Evolutionary conservation across 305 asterid species (phyloP), one percentile per base, ranked within the genome.

Genomic region (Fraxinus albicans): DNA sequence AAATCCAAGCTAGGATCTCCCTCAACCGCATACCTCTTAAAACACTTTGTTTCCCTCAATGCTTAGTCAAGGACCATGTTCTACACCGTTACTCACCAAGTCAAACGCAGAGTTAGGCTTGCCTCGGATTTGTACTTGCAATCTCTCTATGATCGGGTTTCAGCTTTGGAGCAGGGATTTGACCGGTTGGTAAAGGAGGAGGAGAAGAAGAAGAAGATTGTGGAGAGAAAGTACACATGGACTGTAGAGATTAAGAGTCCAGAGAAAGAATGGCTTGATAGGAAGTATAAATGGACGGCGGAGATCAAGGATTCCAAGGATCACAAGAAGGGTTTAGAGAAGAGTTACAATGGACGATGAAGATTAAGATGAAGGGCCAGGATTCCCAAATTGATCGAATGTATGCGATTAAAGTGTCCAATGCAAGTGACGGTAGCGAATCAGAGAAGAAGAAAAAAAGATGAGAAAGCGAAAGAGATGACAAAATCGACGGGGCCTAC

Each of bases 141-240:
- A 85, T 53, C 78, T 23, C 89, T 96, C 73, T 84, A 86, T 79
- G 97, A 94, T 70, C 97, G 98, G 9, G 92, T 96, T 21, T 86
- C 93, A 31, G 92, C 89, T 2, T 83, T 94, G 23, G 98, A 96
- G 92, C 79, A 85, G 42, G 91, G 92, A 34, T 31, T 92, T 31
- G 86, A 86, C 74, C 84, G 90, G 4, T 77, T 92, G 83, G 35
- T 79, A 23, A 83, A 73, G 82, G 88, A 84, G 86, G 91, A 90
- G 85, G 36, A 69, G 79, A 35, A 9, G 33, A 89, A 86, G 79
- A 85, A 25, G 27, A 25, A 25, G 27, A 25, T 80, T 42, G 94
- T 87, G 65, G 95, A 92, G 82, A 86, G 93, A 92, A 95, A 88
- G 92, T 93, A 93, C 92, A 90, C 94, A 40, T 94, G 97, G 98